Percentiles rank a stretch among this genome's conserved stretches.
Evolutionary conservation across 805 yeast genomes (phyloP).

Genomic region (Saccharomycopsis fermentans): DNA sequence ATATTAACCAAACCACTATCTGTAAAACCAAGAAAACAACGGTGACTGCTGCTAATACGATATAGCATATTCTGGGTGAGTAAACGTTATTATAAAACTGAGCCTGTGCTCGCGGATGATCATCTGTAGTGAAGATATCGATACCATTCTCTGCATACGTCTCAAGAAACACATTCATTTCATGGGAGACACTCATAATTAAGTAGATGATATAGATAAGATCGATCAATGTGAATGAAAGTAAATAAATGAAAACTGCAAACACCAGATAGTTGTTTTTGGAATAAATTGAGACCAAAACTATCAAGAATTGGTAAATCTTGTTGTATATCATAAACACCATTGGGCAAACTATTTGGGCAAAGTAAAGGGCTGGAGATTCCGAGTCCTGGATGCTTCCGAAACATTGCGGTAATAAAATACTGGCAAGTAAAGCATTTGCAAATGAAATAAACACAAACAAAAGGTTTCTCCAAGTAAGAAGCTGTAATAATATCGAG

Average conservation of each 20-base stretch:
- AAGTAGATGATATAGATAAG: not conserved
- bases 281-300: constrained; percentile 1
- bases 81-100: not conserved
- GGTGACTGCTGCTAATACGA: not conserved
- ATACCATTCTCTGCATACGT: constrained; percentile 7
- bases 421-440: constrained; percentile 3
- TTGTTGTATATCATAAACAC: constrained; percentile 9
- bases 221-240: constrained; percentile 9
- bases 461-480: not conserved
- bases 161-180: not conserved
- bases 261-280: constrained; percentile 9
- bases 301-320: constrained; percentile 9
- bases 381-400: not conserved
- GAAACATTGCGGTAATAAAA: not conserved
- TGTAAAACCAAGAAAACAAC: constrained; percentile 3
- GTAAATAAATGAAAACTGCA: constrained; percentile 6
- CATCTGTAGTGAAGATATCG: constrained; percentile 7
- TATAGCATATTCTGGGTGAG: constrained; percentile 3
- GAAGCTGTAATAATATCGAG: not conserved
- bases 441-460: constrained; percentile 8
- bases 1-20: constrained; percentile 11
- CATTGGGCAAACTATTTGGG: not conserved
- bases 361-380: not conserved
- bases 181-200: not conserved
- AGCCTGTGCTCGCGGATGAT: constrained; percentile 4